phyloP scores from a whole-genome alignment of 345 rosid genomes.

The Kernera saxatilis region DNA sequence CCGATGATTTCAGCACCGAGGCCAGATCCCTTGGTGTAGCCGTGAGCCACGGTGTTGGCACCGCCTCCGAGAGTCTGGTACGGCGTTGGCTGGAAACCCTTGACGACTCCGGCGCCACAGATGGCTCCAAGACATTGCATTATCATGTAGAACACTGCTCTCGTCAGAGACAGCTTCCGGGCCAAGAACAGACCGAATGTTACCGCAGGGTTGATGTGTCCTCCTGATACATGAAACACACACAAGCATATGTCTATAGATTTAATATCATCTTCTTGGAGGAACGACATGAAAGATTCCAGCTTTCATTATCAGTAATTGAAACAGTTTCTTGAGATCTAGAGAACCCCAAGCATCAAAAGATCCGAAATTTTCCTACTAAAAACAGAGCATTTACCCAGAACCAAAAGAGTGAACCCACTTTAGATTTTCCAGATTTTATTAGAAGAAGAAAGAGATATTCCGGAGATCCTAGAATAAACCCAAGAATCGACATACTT shows the following conservation, averaged over 20 bases:
- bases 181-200: slow-evolving; percentile 34
- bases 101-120: slow-evolving; percentile 47
- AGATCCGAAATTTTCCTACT: neutral
- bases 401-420: neutral
- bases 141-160: slow-evolving; percentile 28
- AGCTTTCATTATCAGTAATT: too few relatives aligned
- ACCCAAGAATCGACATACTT: neutral
- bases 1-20: slow-evolving; percentile 42
- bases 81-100: slow-evolving; percentile 34
- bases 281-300: neutral
- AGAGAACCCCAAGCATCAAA: neutral
- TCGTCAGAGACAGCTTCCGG: slow-evolving; percentile 29
- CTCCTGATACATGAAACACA: slow-evolving; percentile 21
- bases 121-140: slow-evolving; percentile 44
- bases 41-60: slow-evolving; percentile 37
- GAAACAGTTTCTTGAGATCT: neutral
- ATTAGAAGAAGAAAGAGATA: neutral
- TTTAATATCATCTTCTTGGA: too few relatives aligned
- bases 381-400: neutral
- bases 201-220: slow-evolving; percentile 46
- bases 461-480: neutral
- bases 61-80: slow-evolving; percentile 40
- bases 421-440: too few relatives aligned
- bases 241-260: neutral
- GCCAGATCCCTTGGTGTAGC: slow-evolving; percentile 43